A percentile compares a stretch with the other conserved stretches of the same genome.
Evolutionary conservation across 805 yeast genomes (phyloP).

Genomic region (Lachancea dasiensis): DNA sequence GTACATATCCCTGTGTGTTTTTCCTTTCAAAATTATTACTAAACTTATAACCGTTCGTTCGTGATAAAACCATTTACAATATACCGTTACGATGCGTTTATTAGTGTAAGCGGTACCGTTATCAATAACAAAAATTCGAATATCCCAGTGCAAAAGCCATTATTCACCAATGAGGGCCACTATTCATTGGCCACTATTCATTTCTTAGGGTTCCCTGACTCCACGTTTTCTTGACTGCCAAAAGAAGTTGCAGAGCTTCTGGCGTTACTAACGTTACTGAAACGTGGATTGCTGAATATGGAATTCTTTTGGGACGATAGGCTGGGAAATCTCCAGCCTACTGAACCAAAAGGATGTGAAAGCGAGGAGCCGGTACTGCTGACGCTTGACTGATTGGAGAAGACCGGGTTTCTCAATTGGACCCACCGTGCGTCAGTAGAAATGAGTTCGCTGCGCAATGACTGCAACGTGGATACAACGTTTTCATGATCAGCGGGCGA

Average conservation of each 20-base stretch:
- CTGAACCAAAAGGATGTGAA: conserved; percentile 1
- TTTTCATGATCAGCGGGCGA: conserved; percentile 2
- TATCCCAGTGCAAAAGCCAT: too few relatives aligned
- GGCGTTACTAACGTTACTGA: conserved; percentile 7
- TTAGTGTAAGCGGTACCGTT: too few relatives aligned
- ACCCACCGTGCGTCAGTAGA: conserved; percentile 6
- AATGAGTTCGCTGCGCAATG: conserved; percentile 4
- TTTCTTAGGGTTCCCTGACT: too few relatives aligned
- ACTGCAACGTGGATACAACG: conserved; percentile 3
- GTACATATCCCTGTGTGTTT: too few relatives aligned
- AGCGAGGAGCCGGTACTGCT: conserved; percentile 9
- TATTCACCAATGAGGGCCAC: too few relatives aligned
- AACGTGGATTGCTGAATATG: conserved; percentile 11
- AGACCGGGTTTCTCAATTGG: conserved; percentile 1
- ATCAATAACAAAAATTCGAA: too few relatives aligned
- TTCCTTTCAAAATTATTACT: too few relatives aligned
- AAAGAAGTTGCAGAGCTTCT: conserved; percentile 1
- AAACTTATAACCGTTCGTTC: too few relatives aligned
- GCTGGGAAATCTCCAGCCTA: conserved; percentile 8
- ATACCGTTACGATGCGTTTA: too few relatives aligned
- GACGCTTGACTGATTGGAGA: conserved; percentile 9
- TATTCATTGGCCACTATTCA: background rate
- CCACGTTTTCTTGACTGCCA: too few relatives aligned
- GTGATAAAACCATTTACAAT: too few relatives aligned
- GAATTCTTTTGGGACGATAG: conserved; percentile 11